phyloP scores from a whole-genome alignment of 2,329 filamentous ascomycete genomes.

The Dothistroma pini region DNA sequence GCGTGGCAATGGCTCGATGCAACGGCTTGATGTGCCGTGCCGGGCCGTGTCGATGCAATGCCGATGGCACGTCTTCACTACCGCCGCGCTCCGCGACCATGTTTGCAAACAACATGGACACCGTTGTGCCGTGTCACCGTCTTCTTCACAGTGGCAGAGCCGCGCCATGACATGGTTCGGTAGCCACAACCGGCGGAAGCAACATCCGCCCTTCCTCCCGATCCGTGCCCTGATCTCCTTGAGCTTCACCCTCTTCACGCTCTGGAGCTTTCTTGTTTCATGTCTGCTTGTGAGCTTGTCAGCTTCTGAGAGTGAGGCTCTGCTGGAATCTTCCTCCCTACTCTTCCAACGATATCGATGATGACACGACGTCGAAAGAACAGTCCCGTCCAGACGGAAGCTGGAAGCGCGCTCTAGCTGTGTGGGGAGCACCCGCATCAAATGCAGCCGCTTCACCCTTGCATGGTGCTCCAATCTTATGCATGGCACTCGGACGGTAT shows the following conservation, averaged over 20 bases:
- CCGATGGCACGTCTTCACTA: background rate
- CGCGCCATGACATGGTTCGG: background rate
- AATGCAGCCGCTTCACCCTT: background rate
- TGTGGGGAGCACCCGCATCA: background rate
- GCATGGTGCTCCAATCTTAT: background rate
- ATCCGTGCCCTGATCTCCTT: background rate
- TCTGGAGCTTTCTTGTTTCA: background rate
- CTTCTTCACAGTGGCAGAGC: background rate
- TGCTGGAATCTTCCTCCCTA: background rate
- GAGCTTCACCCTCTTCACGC: background rate
- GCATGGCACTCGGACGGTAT: background rate
- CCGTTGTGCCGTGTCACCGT: too few species aligned
- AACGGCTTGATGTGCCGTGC: background rate
- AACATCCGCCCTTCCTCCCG: background rate
- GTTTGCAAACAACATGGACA: too few species aligned
- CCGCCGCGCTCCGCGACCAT: background rate
- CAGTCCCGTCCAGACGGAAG: background rate
- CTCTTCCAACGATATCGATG: background rate
- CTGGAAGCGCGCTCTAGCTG: background rate
- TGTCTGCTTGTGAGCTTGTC: background rate
- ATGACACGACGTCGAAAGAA: background rate
- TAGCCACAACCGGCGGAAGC: background rate
- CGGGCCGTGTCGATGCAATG: background rate
- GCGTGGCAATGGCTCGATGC: background rate
- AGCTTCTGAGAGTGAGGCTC: background rate